Percentiles rank a stretch among this genome's conserved stretches.
Conservation (phyloP, 78 protist genomes). For the Cavenderia fasciculata region DNA sequence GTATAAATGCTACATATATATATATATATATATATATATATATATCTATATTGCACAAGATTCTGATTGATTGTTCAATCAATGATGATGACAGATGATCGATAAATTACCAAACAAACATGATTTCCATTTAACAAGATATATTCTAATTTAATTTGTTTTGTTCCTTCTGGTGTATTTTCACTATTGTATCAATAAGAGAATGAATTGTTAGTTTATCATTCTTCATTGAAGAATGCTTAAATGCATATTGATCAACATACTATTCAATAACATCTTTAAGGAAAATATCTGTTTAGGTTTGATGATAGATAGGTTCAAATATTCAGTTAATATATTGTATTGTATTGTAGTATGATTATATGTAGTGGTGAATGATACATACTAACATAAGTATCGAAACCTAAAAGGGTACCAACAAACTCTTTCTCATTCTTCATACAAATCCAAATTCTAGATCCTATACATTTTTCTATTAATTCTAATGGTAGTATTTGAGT, state of each 20-base stretch:
- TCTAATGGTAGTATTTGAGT: constrained; percentile 80
- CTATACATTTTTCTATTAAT: constrained; percentile 89
- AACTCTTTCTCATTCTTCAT: constrained; percentile 89
- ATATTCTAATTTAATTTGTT: constrained; percentile 81
- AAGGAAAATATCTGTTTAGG: constrained; percentile 77
- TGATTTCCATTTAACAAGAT: constrained; percentile 94
- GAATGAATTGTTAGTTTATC: neutral
- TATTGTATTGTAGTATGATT: too few relatives aligned
- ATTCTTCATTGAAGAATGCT: neutral
- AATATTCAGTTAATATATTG: too few relatives aligned
- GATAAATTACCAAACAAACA: constrained; percentile 85
- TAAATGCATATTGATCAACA: neutral
- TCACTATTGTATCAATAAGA: constrained; percentile 68
- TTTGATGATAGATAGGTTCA: neutral
- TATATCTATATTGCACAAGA: too few relatives aligned
- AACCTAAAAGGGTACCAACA: constrained; percentile 90
- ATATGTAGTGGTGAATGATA: neutral
- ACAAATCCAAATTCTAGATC: constrained; percentile 83
- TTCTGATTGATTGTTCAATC: too few relatives aligned
- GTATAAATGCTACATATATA: too few relatives aligned
- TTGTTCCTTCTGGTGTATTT: constrained; percentile 89
- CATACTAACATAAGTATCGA: constrained; percentile 88
- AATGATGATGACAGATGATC: too few relatives aligned
- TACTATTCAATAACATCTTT: constrained; percentile 89
- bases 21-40: too few relatives aligned